phyloP scores from a whole-genome alignment of 2,329 filamentous ascomycete species.

The Aspergillus melleus region DNA sequence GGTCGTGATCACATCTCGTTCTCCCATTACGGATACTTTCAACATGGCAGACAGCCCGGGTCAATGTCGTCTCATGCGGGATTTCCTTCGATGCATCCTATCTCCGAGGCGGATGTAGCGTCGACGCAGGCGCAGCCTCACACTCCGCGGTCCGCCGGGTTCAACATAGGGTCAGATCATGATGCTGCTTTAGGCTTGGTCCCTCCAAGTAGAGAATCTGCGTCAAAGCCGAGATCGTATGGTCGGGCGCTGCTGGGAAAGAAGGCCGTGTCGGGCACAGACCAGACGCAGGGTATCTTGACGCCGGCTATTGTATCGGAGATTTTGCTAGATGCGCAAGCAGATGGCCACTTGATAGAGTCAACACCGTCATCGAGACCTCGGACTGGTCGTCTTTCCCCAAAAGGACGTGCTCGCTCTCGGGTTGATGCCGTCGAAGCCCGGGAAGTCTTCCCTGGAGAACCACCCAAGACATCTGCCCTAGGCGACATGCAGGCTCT shows the following conservation, averaged over 20 bases:
- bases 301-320: slow-evolving; percentile 43
- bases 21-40: slow-evolving; percentile 40
- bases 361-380: neutral
- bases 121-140: slow-evolving; percentile 15
- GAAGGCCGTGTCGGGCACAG: slow-evolving; percentile 7
- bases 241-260: slow-evolving; percentile 34
- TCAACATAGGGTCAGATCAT: slow-evolving; percentile 1
- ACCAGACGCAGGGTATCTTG: slow-evolving; percentile 24
- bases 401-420: neutral
- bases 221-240: slow-evolving; percentile 25
- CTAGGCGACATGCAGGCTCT: slow-evolving; percentile 34
- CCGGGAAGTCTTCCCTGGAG: neutral
- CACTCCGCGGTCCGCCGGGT: slow-evolving; percentile 11
- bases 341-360: slow-evolving; percentile 17
- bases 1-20: slow-evolving; percentile 36
- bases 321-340: slow-evolving; percentile 38
- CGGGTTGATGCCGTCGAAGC: neutral
- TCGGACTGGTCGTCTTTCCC: neutral
- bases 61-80: slow-evolving; percentile 12
- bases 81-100: slow-evolving; percentile 18
- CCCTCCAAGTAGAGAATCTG: slow-evolving; percentile 28
- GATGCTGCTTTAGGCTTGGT: slow-evolving; percentile 1
- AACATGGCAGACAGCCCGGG: slow-evolving; percentile 30
- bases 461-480: slow-evolving; percentile 11
- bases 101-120: slow-evolving; percentile 19